These are phyloP conservation scores for Nemania serpens DNA, from an alignment of 2,329 filamentous ascomycete species.

Conservation along the genomic window DNA sequence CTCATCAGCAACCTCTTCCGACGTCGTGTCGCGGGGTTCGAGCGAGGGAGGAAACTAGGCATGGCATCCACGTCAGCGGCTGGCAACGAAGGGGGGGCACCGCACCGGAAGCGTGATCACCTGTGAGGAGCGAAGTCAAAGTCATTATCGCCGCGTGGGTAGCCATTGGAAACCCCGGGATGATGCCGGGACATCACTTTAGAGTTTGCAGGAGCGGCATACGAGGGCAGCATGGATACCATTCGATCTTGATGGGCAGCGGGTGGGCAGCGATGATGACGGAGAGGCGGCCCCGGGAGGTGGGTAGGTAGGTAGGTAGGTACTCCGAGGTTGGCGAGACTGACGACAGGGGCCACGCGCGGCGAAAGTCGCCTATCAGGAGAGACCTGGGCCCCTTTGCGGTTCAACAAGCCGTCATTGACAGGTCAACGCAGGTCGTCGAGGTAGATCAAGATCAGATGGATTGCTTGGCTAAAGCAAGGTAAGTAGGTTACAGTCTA, in stretches of 20 bases:
- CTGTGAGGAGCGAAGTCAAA: conserved; percentile 90
- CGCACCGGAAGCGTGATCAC: conserved; percentile 55
- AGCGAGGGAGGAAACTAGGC: conserved; percentile 82
- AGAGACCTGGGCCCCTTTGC: conserved; percentile 28
- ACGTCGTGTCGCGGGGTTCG: conserved; percentile 71
- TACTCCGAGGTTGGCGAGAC: conserved; percentile 20
- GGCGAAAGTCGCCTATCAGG: conserved; percentile 28
- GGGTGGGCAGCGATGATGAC: conserved; percentile 10
- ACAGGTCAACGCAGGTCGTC: conserved; percentile 11
- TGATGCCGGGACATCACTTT: conserved; percentile 88
- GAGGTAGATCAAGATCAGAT: not conserved
- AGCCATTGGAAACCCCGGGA: conserved; percentile 80
- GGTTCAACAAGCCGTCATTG: conserved; percentile 28
- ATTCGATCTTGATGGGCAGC: conserved; percentile 46
- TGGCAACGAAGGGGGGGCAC: not conserved
- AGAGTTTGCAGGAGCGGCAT: conserved; percentile 55
- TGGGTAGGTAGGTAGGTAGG: not conserved
- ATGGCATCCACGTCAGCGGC: conserved; percentile 23
- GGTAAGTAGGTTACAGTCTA: too few species aligned
- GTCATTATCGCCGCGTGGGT: conserved; percentile 68
- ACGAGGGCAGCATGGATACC: conserved; percentile 68
- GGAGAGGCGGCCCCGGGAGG: not conserved
- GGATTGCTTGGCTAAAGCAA: not conserved
- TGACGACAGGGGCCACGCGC: conserved; percentile 19
- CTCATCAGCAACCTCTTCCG: conserved; percentile 74